phyloP scores from a whole-genome alignment of 2,329 filamentous ascomycete species.

The Pseudocercospora fijiensis region DNA sequence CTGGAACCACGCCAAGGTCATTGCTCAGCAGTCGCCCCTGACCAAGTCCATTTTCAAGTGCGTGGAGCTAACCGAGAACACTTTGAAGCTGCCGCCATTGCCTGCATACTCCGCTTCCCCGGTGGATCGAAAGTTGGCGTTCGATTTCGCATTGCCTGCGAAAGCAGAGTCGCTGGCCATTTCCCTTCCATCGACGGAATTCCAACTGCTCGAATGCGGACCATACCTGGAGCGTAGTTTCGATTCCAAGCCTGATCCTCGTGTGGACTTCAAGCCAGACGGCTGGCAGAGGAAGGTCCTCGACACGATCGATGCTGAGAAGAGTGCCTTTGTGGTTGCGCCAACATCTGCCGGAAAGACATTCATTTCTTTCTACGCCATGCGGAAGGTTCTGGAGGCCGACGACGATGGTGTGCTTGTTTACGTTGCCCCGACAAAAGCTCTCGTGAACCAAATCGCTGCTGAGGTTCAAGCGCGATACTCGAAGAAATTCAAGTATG shows the following conservation, averaged over 20 bases:
- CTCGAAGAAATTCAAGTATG: constrained; percentile 61
- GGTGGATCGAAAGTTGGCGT: constrained; percentile 42
- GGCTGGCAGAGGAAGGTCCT: constrained; percentile 73
- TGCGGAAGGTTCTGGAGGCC: constrained; percentile 69
- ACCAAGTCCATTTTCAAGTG: constrained; percentile 44
- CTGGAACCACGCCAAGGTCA: constrained; percentile 46
- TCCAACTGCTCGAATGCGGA: constrained; percentile 67
- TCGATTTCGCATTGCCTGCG: constrained; percentile 43
- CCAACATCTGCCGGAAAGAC: constrained; percentile 80
- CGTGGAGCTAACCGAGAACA: constrained; percentile 41
- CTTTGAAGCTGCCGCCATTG: constrained; percentile 42
- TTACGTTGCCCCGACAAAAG: constrained; percentile 79
- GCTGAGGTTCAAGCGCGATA: constrained; percentile 75
- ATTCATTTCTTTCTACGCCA: constrained; percentile 81
- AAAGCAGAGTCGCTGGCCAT: constrained; percentile 32
- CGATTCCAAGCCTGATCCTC: constrained; percentile 64
- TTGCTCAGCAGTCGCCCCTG: constrained; percentile 42
- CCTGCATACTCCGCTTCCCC: constrained; percentile 24
- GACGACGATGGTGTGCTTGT: constrained; percentile 70
- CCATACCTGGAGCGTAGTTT: constrained; percentile 75
- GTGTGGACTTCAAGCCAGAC: constrained; percentile 72
- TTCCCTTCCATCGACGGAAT: constrained; percentile 52
- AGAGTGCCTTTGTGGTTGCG: constrained; percentile 72
- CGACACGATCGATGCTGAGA: constrained; percentile 68
- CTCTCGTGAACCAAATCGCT: constrained; percentile 79